Conservation (phyloP, 352 stramenopile species). For the Phytopythium oedochilum region DNA sequence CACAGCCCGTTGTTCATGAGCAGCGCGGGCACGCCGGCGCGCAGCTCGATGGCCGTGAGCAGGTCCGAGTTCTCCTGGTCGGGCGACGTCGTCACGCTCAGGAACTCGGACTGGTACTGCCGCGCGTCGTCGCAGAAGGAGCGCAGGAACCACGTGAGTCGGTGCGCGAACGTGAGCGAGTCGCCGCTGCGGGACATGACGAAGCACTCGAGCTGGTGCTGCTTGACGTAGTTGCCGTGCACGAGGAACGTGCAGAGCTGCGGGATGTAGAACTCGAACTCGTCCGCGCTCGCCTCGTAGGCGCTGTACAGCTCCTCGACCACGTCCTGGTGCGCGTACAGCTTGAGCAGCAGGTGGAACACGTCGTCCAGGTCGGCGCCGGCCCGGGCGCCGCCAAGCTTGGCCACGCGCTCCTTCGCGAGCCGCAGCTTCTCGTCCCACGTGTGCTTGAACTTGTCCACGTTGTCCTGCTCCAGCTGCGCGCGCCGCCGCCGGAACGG, state of each 20-base stretch:
- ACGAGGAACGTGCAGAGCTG: constrained; percentile 85
- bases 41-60: constrained; percentile 56
- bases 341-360: constrained; percentile 71
- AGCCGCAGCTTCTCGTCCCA: constrained; percentile 74
- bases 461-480: constrained; percentile 25
- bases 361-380: constrained; percentile 32
- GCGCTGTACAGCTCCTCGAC: constrained; percentile 70
- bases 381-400: constrained; percentile 12
- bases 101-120: constrained; percentile 69
- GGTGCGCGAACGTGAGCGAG: constrained; percentile 82
- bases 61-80: constrained; percentile 64
- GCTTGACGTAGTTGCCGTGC: constrained; percentile 80
- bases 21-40: constrained; percentile 60
- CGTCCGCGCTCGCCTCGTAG: constrained; percentile 51
- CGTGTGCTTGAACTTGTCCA: constrained; percentile 69
- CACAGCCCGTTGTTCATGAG: constrained; percentile 75
- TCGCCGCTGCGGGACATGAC: constrained; percentile 77
- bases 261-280: constrained; percentile 90
- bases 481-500: constrained; percentile 3
- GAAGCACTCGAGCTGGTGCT: constrained; percentile 84
- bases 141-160: constrained; percentile 83
- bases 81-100: constrained; percentile 52
- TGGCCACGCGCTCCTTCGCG: constrained; percentile 53
- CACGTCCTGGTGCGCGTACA: constrained; percentile 82
- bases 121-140: constrained; percentile 72